Percentiles rank a stretch among this genome's conserved stretches.
Conservation (phyloP, 805 yeast genomes). For the Myxozyma sirexii region DNA sequence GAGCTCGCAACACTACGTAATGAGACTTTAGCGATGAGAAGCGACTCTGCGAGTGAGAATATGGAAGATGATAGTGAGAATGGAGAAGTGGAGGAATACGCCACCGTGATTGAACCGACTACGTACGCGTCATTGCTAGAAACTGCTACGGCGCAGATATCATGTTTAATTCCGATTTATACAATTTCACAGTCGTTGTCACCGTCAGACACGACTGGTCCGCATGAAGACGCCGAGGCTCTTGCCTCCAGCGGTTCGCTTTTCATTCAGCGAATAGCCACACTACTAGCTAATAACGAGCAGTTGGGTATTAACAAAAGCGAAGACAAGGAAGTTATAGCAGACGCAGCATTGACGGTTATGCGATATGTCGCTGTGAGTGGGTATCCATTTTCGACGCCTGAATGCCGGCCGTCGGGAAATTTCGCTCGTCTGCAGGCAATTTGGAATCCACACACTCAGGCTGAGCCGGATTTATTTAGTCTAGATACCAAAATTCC, state of each 20-base stretch:
- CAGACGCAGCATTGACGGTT: conserved; percentile 25
- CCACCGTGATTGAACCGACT: conserved; percentile 32
- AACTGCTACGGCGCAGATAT: conserved; percentile 29
- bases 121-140: conserved; percentile 29
- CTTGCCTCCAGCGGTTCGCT: conserved; percentile 17
- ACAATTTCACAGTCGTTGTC: conserved; percentile 19
- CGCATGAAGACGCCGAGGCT: conserved; percentile 3
- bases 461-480: neutral
- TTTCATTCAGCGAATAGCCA: conserved; percentile 24
- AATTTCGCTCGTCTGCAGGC: conserved; percentile 19
- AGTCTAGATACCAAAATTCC: conserved; percentile 6
- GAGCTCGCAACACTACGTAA: conserved; percentile 12
- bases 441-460: conserved; percentile 14
- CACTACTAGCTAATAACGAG: conserved; percentile 15
- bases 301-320: conserved; percentile 5
- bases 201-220: conserved; percentile 1
- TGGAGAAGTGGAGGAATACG: conserved; percentile 23
- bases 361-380: conserved; percentile 23
- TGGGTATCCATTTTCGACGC: conserved; percentile 24
- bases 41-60: neutral
- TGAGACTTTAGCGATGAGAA: conserved; percentile 4
- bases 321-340: neutral
- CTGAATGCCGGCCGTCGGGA: conserved; percentile 12
- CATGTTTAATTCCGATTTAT: conserved; percentile 32
- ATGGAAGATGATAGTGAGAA: neutral